Evolutionary conservation across 169 alveolate species (phyloP).

Genomic region (Eimeria nieschulzi): DNA sequence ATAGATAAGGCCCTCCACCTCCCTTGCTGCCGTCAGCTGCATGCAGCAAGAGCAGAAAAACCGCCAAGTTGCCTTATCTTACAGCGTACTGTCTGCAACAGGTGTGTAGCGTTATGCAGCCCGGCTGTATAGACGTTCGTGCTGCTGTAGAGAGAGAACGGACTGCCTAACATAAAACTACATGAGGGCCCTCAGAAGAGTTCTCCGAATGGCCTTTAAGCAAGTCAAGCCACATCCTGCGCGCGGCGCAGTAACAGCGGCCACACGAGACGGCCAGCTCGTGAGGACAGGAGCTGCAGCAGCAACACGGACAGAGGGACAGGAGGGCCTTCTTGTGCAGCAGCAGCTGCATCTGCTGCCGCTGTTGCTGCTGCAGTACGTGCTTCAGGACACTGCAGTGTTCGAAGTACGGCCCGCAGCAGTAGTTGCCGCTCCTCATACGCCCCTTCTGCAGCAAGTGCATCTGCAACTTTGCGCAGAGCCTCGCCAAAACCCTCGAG

Average conservation of each 20-base stretch:
- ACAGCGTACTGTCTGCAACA: too few species aligned
- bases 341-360: constrained; percentile 29
- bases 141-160: too few species aligned
- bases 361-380: constrained; percentile 39
- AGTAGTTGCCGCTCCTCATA: constrained; percentile 52
- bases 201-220: too few species aligned
- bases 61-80: too few species aligned
- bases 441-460: constrained; percentile 19
- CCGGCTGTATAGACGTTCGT: too few species aligned
- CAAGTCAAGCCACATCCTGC: neutral
- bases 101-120: too few species aligned
- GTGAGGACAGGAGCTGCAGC: constrained; percentile 9
- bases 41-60: too few species aligned
- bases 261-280: constrained; percentile 60
- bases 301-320: constrained; percentile 10
- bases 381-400: constrained; percentile 36
- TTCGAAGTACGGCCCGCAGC: constrained; percentile 12
- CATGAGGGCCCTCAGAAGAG: neutral
- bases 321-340: neutral
- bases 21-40: too few species aligned
- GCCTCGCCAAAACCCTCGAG: constrained; percentile 42
- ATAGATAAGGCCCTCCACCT: too few species aligned
- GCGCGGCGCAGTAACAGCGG: constrained; percentile 55
- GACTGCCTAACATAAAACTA: neutral
- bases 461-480: neutral